Evolutionary conservation across 768 basidiomycete genomes (phyloP).

Genomic region (Suillus subalutaceus): DNA sequence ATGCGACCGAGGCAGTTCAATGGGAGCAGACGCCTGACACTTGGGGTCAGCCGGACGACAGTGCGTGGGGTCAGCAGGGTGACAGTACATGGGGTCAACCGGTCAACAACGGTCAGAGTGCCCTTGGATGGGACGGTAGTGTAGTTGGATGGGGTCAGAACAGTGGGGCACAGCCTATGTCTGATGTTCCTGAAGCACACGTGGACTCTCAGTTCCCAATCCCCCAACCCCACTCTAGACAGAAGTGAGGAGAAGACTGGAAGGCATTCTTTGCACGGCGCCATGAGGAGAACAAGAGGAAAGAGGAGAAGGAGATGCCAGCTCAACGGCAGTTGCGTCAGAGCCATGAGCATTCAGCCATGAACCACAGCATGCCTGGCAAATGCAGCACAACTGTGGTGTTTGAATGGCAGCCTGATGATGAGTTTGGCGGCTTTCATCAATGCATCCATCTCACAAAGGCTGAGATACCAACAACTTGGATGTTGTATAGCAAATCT

Average conservation of each 20-base stretch:
- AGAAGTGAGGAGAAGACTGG: neutral
- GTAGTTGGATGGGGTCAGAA: neutral
- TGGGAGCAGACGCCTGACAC: no score
- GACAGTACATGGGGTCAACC: neutral
- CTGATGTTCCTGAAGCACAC: neutral
- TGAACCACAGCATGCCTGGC: neutral
- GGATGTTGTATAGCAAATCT: neutral
- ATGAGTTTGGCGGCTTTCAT: neutral
- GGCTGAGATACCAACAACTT: neutral
- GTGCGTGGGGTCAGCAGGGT: neutral
- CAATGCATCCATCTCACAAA: neutral
- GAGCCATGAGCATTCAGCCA: neutral
- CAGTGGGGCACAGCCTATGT: neutral
- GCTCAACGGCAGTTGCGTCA: neutral
- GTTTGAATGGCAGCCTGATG: slow-evolving; percentile 2
- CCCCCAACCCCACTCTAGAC: neutral
- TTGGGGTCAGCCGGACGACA: neutral
- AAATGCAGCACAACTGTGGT: neutral
- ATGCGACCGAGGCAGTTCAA: neutral
- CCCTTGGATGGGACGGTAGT: neutral
- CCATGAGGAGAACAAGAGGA: neutral
- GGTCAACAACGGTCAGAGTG: neutral
- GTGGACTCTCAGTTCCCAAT: neutral
- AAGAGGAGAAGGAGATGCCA: neutral
- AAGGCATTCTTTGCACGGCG: neutral